Base-by-base conservation (phyloP, 805 yeast genomes). In the Yarrowia bubula region DNA sequence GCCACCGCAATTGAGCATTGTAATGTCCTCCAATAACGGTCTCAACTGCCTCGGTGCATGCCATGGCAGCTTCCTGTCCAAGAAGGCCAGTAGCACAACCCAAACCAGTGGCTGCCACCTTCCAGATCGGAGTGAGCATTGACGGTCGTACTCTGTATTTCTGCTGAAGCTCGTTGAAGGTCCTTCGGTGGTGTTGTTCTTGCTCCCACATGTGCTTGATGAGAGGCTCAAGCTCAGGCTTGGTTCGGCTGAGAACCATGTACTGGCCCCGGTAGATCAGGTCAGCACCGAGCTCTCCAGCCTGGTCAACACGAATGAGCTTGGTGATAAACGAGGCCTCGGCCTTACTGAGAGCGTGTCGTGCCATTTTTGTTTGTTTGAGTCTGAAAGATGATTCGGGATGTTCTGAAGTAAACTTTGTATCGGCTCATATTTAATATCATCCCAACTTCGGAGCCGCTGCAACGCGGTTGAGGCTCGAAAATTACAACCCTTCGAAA, bases 191-290 rank as follows among this genome's bases (percentile, higher is more conserved):
- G 70, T 87, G 91, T 39, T 93, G 81, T 72, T 95, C 99, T 75
- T 95, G 98, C 38, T 92, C 97, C 98, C 98, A 92, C 99, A 95
- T 95, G 74, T 95, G 98, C 71, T 86, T 84, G 71, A 95, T 77
- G 11, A 92, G 80, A 0, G 96, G 93, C 71, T 86, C 90, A 66
- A 93, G 78, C 66, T 86, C 84, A 1, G 96, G 96, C 69, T 83
- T 81, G 66, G 85, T 86, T 64, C 80, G 81, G 11, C 89, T 84
- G 61, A 95, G 78, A 1, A 92, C 92, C 43, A 83, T 78, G 70
- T 87, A 89, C 75, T 95, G 99, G 8, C 98, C 99, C 67, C 87
- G 86, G 75, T 95, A 95, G 60, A 95, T 95, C 70, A 89, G 86
- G 74, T 95, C 86, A 1, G 99, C 99, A 2, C 98, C 99, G 11